Percentiles rank a stretch among this genome's conserved stretches.
These are phyloP conservation scores for Tricholoma sp. DNA, from an alignment of 768 basidiomycete genomes.

Conservation along the genomic window DNA sequence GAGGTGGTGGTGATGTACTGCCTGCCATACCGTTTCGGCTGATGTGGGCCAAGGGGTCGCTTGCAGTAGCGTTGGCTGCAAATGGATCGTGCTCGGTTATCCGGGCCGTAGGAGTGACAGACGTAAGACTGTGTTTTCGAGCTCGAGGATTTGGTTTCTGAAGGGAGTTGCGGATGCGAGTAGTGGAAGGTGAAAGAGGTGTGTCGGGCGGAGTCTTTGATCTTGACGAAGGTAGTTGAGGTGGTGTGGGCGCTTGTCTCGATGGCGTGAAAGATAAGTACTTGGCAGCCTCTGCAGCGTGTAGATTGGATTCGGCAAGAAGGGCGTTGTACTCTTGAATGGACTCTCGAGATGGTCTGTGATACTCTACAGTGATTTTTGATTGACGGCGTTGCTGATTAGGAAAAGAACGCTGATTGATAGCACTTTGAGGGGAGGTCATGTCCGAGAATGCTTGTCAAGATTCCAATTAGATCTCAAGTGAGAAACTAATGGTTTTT, in stretches of 20 bases:
- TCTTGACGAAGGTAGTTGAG: slow-evolving; percentile 34
- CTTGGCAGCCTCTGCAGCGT: slow-evolving; percentile 48
- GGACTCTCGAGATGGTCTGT: slow-evolving; percentile 68
- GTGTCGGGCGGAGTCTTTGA: slow-evolving; percentile 45
- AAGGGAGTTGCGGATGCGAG: slow-evolving; percentile 48
- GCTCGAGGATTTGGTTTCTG: slow-evolving; percentile 55
- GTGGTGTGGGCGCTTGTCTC: slow-evolving; percentile 36
- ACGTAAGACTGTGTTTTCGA: slow-evolving; percentile 49
- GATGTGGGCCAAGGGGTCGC: slow-evolving; percentile 22
- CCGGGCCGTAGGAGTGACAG: slow-evolving; percentile 28
- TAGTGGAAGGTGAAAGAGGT: slow-evolving; percentile 20
- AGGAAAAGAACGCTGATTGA: slow-evolving; percentile 40
- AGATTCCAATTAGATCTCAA: background rate
- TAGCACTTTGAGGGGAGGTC: slow-evolving; percentile 41
- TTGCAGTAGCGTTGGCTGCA: slow-evolving; percentile 33
- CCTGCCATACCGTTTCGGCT: slow-evolving; percentile 30
- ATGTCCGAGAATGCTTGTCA: slow-evolving; percentile 21
- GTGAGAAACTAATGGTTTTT: background rate
- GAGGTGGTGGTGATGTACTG: slow-evolving; percentile 57
- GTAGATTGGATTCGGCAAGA: slow-evolving; percentile 52
- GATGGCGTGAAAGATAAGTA: slow-evolving; percentile 30
- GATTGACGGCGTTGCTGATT: slow-evolving; percentile 45
- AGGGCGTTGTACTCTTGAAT: slow-evolving; percentile 77
- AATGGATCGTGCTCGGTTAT: slow-evolving; percentile 56
- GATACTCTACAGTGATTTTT: slow-evolving; percentile 72